These are phyloP conservation scores for Pascua guehoae DNA, from an alignment of 1,284 basidiomycete genomes.

Conservation along the genomic window DNA sequence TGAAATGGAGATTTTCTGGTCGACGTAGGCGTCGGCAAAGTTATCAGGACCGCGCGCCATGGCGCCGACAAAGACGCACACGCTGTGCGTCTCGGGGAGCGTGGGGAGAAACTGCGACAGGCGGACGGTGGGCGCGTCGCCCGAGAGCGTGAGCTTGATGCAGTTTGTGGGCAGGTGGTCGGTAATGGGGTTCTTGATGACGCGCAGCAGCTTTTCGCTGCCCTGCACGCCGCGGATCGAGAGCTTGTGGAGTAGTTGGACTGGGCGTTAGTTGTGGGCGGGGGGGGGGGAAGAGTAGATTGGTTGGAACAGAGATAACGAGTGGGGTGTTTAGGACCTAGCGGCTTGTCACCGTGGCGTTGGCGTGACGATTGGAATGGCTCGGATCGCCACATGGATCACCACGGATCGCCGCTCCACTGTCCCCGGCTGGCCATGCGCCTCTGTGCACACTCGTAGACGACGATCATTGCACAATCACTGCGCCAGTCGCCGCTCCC, in stretches of 20 bases:
- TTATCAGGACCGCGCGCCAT: constrained; percentile 95
- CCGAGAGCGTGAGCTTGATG: constrained; percentile 90
- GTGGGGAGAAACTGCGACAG: constrained; percentile 78
- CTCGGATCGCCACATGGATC: too few relatives aligned
- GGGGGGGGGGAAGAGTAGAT: background rate
- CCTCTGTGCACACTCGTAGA: too few relatives aligned
- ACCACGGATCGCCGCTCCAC: too few relatives aligned
- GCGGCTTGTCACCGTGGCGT: too few relatives aligned
- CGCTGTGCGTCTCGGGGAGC: constrained; percentile 77
- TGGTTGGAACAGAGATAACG: background rate
- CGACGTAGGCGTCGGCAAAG: constrained; percentile 91
- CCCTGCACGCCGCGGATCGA: constrained; percentile 94
- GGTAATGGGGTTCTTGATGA: constrained; percentile 96
- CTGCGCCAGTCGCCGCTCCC: background rate
- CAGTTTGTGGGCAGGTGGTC: constrained; percentile 96
- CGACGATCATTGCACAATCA: too few relatives aligned
- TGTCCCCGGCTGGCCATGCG: too few relatives aligned
- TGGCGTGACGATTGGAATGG: too few relatives aligned
- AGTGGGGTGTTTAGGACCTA: background rate
- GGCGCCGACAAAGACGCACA: constrained; percentile 95
- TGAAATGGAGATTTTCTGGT: constrained; percentile 95
- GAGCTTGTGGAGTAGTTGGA: constrained; percentile 94
- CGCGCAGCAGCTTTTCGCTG: constrained; percentile 92
- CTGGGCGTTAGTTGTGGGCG: constrained; percentile 50
- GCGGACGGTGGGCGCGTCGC: constrained; percentile 79